Percentiles rank a stretch among this genome's conserved stretches.
Conservation (phyloP, 2,329 filamentous ascomycete genomes). For the Bimuria novae-zelandiae region DNA sequence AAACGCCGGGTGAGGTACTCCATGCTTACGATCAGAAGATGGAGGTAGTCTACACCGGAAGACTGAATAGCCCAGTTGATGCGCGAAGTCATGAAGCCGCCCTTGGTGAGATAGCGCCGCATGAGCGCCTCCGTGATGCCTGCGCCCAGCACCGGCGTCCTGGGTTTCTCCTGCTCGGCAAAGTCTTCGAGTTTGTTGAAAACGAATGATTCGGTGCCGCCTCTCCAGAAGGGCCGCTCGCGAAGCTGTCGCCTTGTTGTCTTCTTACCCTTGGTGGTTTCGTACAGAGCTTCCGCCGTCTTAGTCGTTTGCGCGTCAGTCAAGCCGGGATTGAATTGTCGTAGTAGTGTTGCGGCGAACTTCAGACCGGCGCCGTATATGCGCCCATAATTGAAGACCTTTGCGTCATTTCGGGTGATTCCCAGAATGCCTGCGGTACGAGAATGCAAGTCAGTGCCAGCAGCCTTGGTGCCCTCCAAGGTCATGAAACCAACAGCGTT, state of each 20-base stretch:
- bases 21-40: slow-evolving; percentile 91
- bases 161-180: slow-evolving; percentile 87
- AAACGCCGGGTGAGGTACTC: slow-evolving; percentile 87
- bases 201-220: slow-evolving; percentile 94
- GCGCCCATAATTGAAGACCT: slow-evolving; percentile 97
- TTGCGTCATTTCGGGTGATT: slow-evolving; percentile 93
- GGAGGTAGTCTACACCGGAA: slow-evolving; percentile 94
- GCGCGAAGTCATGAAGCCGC: slow-evolving; percentile 90
- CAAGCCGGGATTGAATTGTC: slow-evolving; percentile 88
- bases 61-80: slow-evolving; percentile 99
- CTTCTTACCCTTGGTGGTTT: slow-evolving; percentile 86
- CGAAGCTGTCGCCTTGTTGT: slow-evolving; percentile 74
- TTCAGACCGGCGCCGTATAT: slow-evolving; percentile 98
- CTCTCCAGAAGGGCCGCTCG: slow-evolving; percentile 86
- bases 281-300: slow-evolving; percentile 80
- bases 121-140: slow-evolving; percentile 96
- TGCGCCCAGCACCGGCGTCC: slow-evolving; percentile 89
- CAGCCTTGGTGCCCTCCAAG: slow-evolving; percentile 90
- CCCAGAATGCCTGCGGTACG: slow-evolving; percentile 90
- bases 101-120: slow-evolving; percentile 82
- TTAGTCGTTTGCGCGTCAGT: slow-evolving; percentile 77
- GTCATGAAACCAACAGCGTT: slow-evolving; percentile 99
- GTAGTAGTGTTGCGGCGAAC: slow-evolving; percentile 85
- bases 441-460: slow-evolving; percentile 91
- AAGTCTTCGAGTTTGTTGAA: slow-evolving; percentile 99